These are phyloP conservation scores for Pharus latifolius DNA, from an alignment of 176 grass and related monocot species.

Conservation along the genomic window DNA sequence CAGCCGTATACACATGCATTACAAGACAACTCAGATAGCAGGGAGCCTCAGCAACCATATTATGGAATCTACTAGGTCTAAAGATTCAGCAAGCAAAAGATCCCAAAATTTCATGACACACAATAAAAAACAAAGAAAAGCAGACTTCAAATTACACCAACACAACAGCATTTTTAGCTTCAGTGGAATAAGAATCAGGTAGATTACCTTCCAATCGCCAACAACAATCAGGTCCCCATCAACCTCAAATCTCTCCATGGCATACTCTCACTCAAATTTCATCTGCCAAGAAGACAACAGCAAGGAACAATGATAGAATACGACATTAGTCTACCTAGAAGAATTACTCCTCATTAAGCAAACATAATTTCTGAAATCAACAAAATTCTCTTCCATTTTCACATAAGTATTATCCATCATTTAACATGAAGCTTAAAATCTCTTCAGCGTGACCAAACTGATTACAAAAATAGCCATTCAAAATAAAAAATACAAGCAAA, in stretches of 20 bases:
- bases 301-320: background rate
- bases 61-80: background rate
- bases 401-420: background rate
- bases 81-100: background rate
- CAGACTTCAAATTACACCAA: background rate
- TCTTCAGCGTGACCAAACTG: background rate
- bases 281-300: slow-evolving; percentile 25
- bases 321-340: background rate
- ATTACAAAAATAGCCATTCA: background rate
- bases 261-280: slow-evolving; percentile 32
- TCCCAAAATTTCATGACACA: background rate
- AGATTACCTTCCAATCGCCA: slow-evolving; percentile 65
- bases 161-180: background rate
- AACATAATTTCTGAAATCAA: background rate
- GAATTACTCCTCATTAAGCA: background rate
- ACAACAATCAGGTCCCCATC: slow-evolving; percentile 31
- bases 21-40: background rate
- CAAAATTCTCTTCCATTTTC: background rate
- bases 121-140: slow-evolving; percentile 14
- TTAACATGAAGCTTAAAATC: background rate
- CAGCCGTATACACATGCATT: background rate
- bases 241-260: slow-evolving; percentile 52
- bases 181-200: background rate
- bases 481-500: background rate
- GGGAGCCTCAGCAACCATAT: background rate